These are phyloP conservation scores for Xylaria multiplex DNA, from an alignment of 2,329 filamentous ascomycete species.

Conservation along the genomic window DNA sequence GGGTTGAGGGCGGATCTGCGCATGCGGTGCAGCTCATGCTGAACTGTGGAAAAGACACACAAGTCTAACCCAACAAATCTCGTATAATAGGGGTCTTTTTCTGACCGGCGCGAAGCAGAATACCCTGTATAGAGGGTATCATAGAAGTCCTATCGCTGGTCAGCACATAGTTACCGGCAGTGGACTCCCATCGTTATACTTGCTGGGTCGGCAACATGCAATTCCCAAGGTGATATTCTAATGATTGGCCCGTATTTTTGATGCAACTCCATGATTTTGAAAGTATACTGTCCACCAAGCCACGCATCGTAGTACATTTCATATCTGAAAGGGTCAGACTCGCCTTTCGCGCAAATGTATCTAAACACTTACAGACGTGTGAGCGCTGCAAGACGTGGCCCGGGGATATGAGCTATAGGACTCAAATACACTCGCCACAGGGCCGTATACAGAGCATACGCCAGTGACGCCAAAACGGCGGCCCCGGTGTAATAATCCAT, in stretches of 20 bases:
- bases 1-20: conserved; percentile 24
- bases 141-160: conserved; percentile 27
- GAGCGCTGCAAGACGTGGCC: conserved; percentile 27
- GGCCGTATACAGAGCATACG: conserved; percentile 21
- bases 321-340: conserved; percentile 16
- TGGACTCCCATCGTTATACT: background rate
- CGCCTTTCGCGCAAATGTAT: too few relatives aligned
- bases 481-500: conserved; percentile 12
- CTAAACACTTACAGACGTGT: conserved; percentile 21
- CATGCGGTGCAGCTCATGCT: conserved; percentile 27
- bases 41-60: conserved; percentile 26
- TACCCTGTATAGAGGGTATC: conserved; percentile 23
- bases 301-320: conserved; percentile 30
- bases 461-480: conserved; percentile 1
- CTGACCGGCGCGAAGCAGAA: conserved; percentile 20
- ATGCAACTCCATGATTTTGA: conserved; percentile 29
- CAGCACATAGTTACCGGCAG: background rate
- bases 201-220: conserved; percentile 24
- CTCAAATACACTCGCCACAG: conserved; percentile 28
- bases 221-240: conserved; percentile 24
- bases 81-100: conserved; percentile 23
- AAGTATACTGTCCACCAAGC: conserved; percentile 28
- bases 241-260: conserved; percentile 27
- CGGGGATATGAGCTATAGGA: conserved; percentile 30
- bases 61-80: conserved; percentile 26